Base-by-base conservation (phyloP, 176 grass and related monocot species). In the Phragmites australis region DNA sequence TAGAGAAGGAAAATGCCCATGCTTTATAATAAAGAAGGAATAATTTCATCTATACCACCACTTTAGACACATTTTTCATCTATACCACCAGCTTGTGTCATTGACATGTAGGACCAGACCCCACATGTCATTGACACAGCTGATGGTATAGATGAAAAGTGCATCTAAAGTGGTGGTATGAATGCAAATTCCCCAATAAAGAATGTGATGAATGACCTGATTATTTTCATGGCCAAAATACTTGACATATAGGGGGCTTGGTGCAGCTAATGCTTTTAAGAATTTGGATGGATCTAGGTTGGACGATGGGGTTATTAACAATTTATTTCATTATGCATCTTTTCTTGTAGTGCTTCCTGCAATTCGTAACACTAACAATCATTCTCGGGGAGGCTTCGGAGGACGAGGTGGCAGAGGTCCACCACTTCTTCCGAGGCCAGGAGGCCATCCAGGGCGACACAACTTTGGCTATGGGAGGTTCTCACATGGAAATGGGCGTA, bases 341-440 rank as follows among this genome's bases (percentile, higher is more conserved):
- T 82, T 77, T 78, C 16, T 82, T 77, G 10, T 75, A 97, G 94
- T 94, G 81, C 87, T 93, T 65, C 96, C 92, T 76, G 51, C 84
- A 58, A 26, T 95, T 71, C 78, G 89, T 61, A 93, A 70, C 58
- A 88, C 74, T 75, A 92, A 93, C 66, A 93, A 93, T 84, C 88
- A 90, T 68, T 76, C 86, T 44, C 84, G 96, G 78, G 93, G 96
- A 64, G 87, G 83, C 25, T 97, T 89, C 37, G 86, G 80, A 45
- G 80, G 87, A 52, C 84, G 93, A 80, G 83, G 88, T 86, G 79
- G 90, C 62, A 93, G 96, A 85, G 96, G 96, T n/a, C 83, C 83
- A 45, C 88, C 88, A 84, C 82, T 99, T 84, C 93, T 99, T 85
- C 96, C 96, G 34, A 83, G 92, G 9, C 96, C 96, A 79, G 91